phyloP scores from a whole-genome alignment of 805 yeast species.

The Candida morakotiae region DNA sequence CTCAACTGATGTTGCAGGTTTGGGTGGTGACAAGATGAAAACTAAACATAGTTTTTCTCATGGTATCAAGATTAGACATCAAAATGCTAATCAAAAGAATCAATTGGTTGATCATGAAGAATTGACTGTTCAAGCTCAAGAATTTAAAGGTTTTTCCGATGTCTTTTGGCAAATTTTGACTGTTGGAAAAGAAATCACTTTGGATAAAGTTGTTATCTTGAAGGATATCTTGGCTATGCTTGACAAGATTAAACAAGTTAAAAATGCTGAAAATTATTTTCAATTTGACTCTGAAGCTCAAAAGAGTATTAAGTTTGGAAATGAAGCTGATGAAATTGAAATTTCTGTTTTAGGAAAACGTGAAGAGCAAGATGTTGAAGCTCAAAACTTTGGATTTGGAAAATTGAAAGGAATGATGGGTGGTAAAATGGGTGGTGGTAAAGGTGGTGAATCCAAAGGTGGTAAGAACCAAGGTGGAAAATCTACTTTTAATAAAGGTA shows the following conservation, averaged over 20 bases:
- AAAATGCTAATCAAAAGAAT: neutral
- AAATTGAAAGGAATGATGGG: slow-evolving; percentile 4
- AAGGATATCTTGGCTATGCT: slow-evolving; percentile 6
- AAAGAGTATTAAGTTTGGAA: slow-evolving; percentile 1
- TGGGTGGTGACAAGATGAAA: slow-evolving; percentile 3
- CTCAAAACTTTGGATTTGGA: neutral
- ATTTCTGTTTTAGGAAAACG: slow-evolving; percentile 5
- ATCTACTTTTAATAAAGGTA: neutral
- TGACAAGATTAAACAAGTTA: slow-evolving; percentile 6
- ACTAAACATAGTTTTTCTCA: slow-evolving; percentile 2
- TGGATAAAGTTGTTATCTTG: slow-evolving; percentile 7
- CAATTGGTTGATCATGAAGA: slow-evolving; percentile 4
- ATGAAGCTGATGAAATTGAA: slow-evolving; percentile 4
- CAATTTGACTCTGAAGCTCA: slow-evolving; percentile 1
- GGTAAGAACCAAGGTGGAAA: neutral
- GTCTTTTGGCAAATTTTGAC: slow-evolving; percentile 8
- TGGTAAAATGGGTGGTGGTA: slow-evolving; percentile 1
- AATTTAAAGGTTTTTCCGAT: slow-evolving; percentile 6
- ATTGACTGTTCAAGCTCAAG: slow-evolving; percentile 4
- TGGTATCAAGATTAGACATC: slow-evolving; percentile 6
- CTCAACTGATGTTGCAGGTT: slow-evolving; percentile 5
- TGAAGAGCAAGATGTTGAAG: slow-evolving; percentile 4
- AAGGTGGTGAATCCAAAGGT: neutral
- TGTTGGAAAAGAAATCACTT: slow-evolving; percentile 6
- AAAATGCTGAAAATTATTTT: slow-evolving; percentile 1